These are phyloP conservation scores for Peribolospora baueri DNA, from an alignment of 768 basidiomycete genomes.

Conservation along the genomic window DNA sequence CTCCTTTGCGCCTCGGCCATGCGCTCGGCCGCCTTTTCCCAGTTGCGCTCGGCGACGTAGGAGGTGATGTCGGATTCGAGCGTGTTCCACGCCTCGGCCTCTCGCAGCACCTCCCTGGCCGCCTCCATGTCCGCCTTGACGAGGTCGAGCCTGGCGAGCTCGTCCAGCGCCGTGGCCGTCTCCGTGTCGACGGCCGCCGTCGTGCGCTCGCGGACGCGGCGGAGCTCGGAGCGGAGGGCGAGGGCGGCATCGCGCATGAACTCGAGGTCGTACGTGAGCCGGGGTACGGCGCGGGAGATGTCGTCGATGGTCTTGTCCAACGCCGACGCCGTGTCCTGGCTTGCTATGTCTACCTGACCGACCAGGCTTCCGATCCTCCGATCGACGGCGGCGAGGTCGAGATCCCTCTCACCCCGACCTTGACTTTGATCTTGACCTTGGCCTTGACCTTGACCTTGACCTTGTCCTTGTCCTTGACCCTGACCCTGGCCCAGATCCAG, in stretches of 20 bases:
- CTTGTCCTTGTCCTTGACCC: too few relatives aligned
- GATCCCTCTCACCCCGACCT: constrained; percentile 5
- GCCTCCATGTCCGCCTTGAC: constrained; percentile 71
- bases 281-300: constrained; percentile 68
- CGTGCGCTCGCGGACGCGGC: constrained; percentile 32
- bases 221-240: constrained; percentile 42
- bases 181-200: constrained; percentile 26
- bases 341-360: constrained; percentile 57
- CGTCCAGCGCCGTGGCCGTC: constrained; percentile 45
- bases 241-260: constrained; percentile 85
- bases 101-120: constrained; percentile 63
- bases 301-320: constrained; percentile 79
- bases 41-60: constrained; percentile 51
- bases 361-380: constrained; percentile 49
- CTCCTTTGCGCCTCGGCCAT: constrained; percentile 67
- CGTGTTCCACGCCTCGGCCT: constrained; percentile 91
- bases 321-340: constrained; percentile 62
- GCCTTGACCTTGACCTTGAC: too few relatives aligned
- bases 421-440: too few relatives aligned
- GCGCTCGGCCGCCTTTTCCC: constrained; percentile 73
- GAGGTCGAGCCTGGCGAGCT: constrained; percentile 54
- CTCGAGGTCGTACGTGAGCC: constrained; percentile 82
- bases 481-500: too few relatives aligned
- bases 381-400: constrained; percentile 38
- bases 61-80: constrained; percentile 77